Conservation (phyloP, 2,329 filamentous ascomycete species). For the Apiospora marii region DNA sequence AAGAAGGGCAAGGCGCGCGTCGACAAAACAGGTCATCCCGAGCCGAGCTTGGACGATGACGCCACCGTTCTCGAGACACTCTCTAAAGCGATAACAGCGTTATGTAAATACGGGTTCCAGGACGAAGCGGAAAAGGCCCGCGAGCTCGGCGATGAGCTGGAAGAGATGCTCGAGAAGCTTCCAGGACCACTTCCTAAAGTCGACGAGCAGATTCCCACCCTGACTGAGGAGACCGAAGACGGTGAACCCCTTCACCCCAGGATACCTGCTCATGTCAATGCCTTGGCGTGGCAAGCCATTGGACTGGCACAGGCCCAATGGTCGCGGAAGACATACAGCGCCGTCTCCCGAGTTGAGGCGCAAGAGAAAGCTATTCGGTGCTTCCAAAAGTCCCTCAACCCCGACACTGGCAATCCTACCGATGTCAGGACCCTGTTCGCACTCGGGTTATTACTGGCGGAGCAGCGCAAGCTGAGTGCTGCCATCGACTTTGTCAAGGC, state of each 20-base stretch:
- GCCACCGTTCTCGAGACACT: conserved; percentile 79
- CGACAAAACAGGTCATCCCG: conserved; percentile 76
- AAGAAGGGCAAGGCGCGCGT: conserved; percentile 84
- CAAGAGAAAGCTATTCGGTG: conserved; percentile 80
- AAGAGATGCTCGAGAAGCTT: conserved; percentile 76
- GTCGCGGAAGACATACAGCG: conserved; percentile 83
- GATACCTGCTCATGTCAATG: conserved; percentile 69
- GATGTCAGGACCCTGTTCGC: conserved; percentile 83
- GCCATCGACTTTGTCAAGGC: conserved; percentile 85
- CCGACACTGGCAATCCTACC: conserved; percentile 69
- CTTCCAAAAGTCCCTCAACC: conserved; percentile 75
- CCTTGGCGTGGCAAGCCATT: conserved; percentile 81
- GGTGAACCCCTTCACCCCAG: conserved; percentile 46
- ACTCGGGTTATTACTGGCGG: conserved; percentile 84
- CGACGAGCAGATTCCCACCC: conserved; percentile 39
- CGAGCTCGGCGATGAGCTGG: conserved; percentile 73
- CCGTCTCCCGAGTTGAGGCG: conserved; percentile 72
- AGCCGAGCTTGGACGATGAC: conserved; percentile 80
- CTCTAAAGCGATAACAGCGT: conserved; percentile 78
- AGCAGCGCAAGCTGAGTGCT: conserved; percentile 79
- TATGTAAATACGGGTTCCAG: conserved; percentile 82
- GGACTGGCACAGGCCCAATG: conserved; percentile 87
- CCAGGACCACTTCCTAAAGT: conserved; percentile 42
- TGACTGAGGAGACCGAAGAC: conserved; percentile 44
- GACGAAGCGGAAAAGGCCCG: conserved; percentile 82